A percentile compares a stretch with the other conserved stretches of the same genome.
phyloP scores from a whole-genome alignment of 108 stramenopile genomes.

The Mayamaea pseudoterrestris region DNA sequence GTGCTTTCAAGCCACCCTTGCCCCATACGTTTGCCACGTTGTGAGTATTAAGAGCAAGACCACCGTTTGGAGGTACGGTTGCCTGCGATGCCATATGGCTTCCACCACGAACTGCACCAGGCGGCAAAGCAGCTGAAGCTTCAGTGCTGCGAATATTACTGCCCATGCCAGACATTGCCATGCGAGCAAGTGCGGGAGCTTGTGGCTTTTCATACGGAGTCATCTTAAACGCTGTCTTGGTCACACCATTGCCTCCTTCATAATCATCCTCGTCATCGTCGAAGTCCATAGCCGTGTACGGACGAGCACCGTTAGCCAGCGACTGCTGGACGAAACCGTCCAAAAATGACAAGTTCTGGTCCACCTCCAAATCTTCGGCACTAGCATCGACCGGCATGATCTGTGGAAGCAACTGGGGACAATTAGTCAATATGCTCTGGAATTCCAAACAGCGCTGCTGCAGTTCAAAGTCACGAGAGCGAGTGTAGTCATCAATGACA shows the following conservation, averaged over 20 bases:
- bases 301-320: constrained; percentile 69
- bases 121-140: constrained; percentile 25
- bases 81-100: neutral
- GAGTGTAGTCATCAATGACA: constrained; percentile 77
- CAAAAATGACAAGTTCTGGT: constrained; percentile 80
- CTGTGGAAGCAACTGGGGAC: constrained; percentile 65
- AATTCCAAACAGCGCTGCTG: constrained; percentile 92
- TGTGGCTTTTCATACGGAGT: constrained; percentile 89
- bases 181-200: constrained; percentile 20
- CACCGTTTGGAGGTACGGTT: neutral
- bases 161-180: constrained; percentile 29
- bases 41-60: constrained; percentile 40
- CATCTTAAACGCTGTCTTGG: constrained; percentile 67
- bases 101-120: constrained; percentile 9
- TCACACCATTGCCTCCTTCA: constrained; percentile 14
- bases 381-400: constrained; percentile 93
- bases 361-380: constrained; percentile 87
- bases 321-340: constrained; percentile 81
- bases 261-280: constrained; percentile 83
- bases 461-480: constrained; percentile 77
- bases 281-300: constrained; percentile 74
- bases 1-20: constrained; percentile 26
- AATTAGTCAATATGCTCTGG: constrained; percentile 56
- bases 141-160: constrained; percentile 19
- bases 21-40: constrained; percentile 84